Evolutionary conservation across 2,329 filamentous ascomycete genomes (phyloP).

Genomic region (Dothideomycetes sp.): DNA sequence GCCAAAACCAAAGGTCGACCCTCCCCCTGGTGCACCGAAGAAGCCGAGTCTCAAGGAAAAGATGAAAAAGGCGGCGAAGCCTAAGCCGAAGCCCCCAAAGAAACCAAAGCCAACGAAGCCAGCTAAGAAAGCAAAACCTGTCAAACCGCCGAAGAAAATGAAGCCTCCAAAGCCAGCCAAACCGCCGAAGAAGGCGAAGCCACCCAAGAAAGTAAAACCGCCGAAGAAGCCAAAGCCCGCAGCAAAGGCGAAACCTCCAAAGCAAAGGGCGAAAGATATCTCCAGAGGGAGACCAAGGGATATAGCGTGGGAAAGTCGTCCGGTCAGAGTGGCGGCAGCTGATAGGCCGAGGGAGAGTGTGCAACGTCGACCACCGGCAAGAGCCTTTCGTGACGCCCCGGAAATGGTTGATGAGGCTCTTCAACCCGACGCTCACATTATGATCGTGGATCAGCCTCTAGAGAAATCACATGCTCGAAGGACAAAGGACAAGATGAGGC

Average conservation of each 20-base stretch:
- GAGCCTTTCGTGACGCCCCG: background rate
- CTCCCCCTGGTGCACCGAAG: too few relatives aligned
- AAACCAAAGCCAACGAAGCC: background rate
- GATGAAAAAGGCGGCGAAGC: too few relatives aligned
- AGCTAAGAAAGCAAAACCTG: background rate
- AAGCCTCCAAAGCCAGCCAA: background rate
- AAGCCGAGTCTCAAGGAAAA: too few relatives aligned
- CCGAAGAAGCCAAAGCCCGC: background rate
- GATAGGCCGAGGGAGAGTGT: background rate
- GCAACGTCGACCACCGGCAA: background rate
- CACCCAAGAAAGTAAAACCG: too few relatives aligned
- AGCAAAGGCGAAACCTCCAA: background rate
- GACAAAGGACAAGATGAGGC: constrained; percentile 5
- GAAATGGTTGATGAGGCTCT: too few relatives aligned
- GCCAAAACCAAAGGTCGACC: constrained; percentile 1
- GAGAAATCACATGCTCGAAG: background rate
- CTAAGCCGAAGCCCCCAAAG: too few relatives aligned
- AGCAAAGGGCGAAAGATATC: background rate
- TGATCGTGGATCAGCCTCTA: too few relatives aligned
- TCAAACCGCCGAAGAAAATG: background rate
- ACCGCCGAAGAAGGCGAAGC: background rate
- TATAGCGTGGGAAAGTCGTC: background rate
- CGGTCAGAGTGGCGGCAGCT: background rate
- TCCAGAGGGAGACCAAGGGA: background rate
- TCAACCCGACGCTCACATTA: too few relatives aligned